Percentiles rank a stretch among this genome's conserved stretches.
Evolutionary conservation across 306 rosid genomes (phyloP).

Genomic region (Canavalia ensiformis): DNA sequence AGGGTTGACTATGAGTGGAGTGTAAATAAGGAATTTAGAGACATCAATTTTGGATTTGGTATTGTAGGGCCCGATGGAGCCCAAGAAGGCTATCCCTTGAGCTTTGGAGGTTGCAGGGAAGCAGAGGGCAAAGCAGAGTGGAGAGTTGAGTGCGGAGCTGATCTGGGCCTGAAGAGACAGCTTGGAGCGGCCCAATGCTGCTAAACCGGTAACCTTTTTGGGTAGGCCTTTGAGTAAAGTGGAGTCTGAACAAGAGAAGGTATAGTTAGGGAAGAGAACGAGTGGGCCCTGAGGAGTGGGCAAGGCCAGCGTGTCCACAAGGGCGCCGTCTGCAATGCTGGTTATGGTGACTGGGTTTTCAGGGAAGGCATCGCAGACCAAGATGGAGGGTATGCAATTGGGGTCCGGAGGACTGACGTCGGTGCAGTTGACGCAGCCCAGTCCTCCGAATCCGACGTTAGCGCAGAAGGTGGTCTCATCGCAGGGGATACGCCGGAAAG

Average conservation of each 20-base stretch:
- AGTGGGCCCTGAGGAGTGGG: neutral
- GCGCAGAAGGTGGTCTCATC: neutral
- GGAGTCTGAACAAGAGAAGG: slow-evolving; percentile 15
- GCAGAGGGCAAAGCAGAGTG: neutral
- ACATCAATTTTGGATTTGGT: slow-evolving; percentile 2
- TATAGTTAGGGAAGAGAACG: neutral
- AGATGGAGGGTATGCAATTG: neutral
- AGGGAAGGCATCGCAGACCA: neutral
- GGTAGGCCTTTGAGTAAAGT: slow-evolving; percentile 1
- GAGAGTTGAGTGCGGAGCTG: neutral
- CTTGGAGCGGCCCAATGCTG: neutral
- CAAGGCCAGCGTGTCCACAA: neutral
- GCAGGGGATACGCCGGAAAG: neutral
- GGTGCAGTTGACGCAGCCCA: neutral
- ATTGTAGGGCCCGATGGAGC: neutral
- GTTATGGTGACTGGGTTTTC: slow-evolving; percentile 6
- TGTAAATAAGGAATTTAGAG: neutral
- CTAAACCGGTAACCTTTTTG: neutral
- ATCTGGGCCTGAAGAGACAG: neutral
- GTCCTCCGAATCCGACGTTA: neutral
- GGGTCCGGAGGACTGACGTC: neutral
- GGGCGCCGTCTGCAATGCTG: neutral
- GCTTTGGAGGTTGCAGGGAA: neutral
- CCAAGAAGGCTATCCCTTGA: neutral
- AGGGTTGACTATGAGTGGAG: neutral